Evolutionary conservation across 139 green algal genomes (phyloP), one percentile per base, ranked within the genome.

Genomic region (Gonium pectorale): DNA sequence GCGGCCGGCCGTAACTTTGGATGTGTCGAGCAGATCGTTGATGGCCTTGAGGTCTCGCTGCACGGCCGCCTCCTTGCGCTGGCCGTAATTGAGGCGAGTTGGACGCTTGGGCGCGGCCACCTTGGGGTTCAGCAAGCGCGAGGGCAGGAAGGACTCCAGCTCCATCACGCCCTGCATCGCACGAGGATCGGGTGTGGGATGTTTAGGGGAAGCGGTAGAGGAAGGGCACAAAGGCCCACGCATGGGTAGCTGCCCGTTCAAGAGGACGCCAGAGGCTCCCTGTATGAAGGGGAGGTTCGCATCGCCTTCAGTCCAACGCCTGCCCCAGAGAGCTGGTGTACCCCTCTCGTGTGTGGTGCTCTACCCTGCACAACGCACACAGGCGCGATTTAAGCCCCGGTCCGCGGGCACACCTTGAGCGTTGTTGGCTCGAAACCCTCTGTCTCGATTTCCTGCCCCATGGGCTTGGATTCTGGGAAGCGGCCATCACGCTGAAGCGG

Each of bases 401-500:
- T 37, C 38, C 5, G 9, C 5, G 22, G 2, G 5, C 37, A 0
- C 69, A 59, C 79, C 67, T 71, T 49, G 26, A 91, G 59, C 5
- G 88, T 88, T 5, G 41, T 64, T 22, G 93, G 92, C 85, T 90
- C 74, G 83, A 91, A 95, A 37, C 86, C 86, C 63, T 92, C 85
- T 0, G 93, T 94, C 86, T 95, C 88, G 74, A 96, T 95, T 37
- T 83, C 75, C 67, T 88, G 80, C 9, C 88, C 86, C 68, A 81
- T 67, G 9, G 79, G 85, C 81, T 90, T 79, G 33, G 75, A 87
- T 37, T 96, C 93, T 8, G 93, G 88, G 71, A 95, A 95, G 40
- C 85, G 85, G 15, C 94, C 94, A 35, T 95, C 89, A 3, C 93
- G 81, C 79, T 94, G 88, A 52, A 93, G 64, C 11, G 94, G 94